Base-by-base conservation (phyloP, 352 stramenopile species). In the Globisporangium abappressorium region DNA sequence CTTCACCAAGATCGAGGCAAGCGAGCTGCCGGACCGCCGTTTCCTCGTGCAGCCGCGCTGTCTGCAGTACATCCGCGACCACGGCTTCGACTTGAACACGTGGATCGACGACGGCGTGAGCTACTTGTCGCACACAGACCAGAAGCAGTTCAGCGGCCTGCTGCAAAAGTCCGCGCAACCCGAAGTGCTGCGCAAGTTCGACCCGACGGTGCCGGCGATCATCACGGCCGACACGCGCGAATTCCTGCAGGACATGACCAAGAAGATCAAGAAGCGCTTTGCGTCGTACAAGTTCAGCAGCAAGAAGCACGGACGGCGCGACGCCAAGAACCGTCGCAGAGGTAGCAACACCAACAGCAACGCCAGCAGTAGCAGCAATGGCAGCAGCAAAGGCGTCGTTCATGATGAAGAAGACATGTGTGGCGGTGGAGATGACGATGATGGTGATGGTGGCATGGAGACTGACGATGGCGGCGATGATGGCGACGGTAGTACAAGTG, bases 11-110 rank as follows among this genome's bases (percentile, higher is more conserved):
- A 79, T 34, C 71, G 77, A 64, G 41, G 47, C 70, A 12, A 64
- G 66, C 28, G 58, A 60, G 58, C 65, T 70, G 30, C 78, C 81
- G 2, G 82, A 94, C 62, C 69, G 85, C 4, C 71, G 80, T 15
- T 94, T 94, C 54, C 70, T 90, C 38, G 41, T 88, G 24, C 85
- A 94, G 65, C 71, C 85, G 68, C 90, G 88, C 69, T 94, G 84
- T 65, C 64, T 94, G 8, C 81, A 89, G 67, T 94, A 89, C 66
- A 85, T 92, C 43, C 85, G 84, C 34, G 74, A 79, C 49, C 85
- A 94, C 55, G 85, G 85, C 26, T 94, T 94, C 64, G 85, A 94
- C 62, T 68, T 94, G 15, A 94, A 94, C 69, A 59, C 62, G 5
- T 94, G 85, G 85, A 82, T 94, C 43, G 85, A 94, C 72, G 65